Evolutionary conservation across 1,284 basidiomycete genomes (phyloP), one percentile per base, ranked within the genome.

Genomic region (Retiboletus fuscus): DNA sequence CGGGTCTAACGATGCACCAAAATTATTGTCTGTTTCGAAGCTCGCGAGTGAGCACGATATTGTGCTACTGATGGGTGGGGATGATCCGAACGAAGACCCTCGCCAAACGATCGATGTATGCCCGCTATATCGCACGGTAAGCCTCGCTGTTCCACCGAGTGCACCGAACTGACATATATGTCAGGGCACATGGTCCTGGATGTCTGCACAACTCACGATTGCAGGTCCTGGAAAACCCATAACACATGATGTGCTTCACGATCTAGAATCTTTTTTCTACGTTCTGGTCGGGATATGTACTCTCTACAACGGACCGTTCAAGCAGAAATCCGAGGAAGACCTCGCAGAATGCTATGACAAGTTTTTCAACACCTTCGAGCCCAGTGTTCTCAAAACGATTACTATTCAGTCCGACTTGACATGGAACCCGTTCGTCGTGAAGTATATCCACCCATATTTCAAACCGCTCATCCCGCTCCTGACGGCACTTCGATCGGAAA

Each of bases 161-260:
- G 30, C 0, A 13, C 22, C 22, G 34, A 39, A 34, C 22, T 58
- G 15, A 34, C 7, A 5, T 13, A 20, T 22, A 58, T 22, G 5
- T 34, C 12, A 58, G 60, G 60, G 49, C 53, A 67, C 49, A 2
- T 53, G 66, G 60, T 61, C 49, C 0, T 61, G 60, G 49, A 67
- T 67, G 57, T 34, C 34, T 3, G 57, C 10, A 15, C 57, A 58
- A 12, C 34, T 58, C 24, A 11, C 15, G 1, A 39, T 66, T 55
- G 44, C 55, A 5, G 55, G 43, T 60, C 53, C 44, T 3, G 65
- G n/a, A n/a, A 57, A 66, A 20, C 34, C 57, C 7, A 46, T 66
- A 18, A n/a, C 41, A 8, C 65, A 66, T 2, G 24, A 60, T 16
- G 65, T 22, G 3, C 49, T 51, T 16, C 49, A 51, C 12, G 49